Percentiles rank a stretch among this genome's conserved stretches.
Evolutionary conservation across 2,329 filamentous ascomycete genomes (phyloP).

Genomic region (Aulographum hederae): DNA sequence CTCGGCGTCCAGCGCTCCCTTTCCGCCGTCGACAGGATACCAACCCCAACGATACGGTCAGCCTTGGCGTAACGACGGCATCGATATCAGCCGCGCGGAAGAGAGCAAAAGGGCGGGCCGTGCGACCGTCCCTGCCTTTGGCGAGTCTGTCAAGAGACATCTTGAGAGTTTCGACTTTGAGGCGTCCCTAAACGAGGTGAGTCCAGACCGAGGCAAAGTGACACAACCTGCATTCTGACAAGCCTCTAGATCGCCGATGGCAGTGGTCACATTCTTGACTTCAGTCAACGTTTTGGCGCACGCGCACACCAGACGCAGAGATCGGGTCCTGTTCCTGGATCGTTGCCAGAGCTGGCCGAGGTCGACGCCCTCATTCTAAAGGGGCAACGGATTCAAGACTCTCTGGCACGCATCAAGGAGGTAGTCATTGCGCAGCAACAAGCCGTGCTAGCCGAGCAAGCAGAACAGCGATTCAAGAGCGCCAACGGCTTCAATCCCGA

Average conservation of each 20-base stretch:
- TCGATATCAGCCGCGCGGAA: constrained; percentile 13
- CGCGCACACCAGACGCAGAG: constrained; percentile 32
- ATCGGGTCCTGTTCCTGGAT: constrained; percentile 25
- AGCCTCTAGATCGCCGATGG: constrained; percentile 23
- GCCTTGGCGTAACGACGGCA: constrained; percentile 18
- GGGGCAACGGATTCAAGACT: constrained; percentile 23
- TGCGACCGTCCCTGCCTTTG: constrained; percentile 13
- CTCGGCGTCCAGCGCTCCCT: constrained; percentile 12
- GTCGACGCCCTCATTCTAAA: constrained; percentile 34
- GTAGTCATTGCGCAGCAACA: constrained; percentile 43
- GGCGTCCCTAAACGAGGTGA: constrained; percentile 29
- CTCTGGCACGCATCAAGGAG: constrained; percentile 39
- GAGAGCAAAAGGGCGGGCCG: constrained; percentile 18
- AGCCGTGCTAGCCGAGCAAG: constrained; percentile 36
- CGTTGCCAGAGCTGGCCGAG: constrained; percentile 29
- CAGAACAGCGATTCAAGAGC: constrained; percentile 23
- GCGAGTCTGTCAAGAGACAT: constrained; percentile 41
- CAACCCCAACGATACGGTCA: constrained; percentile 17
- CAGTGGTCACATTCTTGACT: constrained; percentile 25
- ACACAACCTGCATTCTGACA: no score
- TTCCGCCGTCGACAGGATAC: constrained; percentile 20
- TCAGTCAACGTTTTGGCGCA: constrained; percentile 29
- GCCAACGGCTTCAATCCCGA: constrained; percentile 11
- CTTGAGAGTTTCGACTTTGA: constrained; percentile 44
- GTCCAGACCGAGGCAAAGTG: no score